Evolutionary conservation across 2,329 filamentous ascomycete genomes (phyloP), one percentile per base, ranked within the genome.

Genomic region (Fusarium coicis): DNA sequence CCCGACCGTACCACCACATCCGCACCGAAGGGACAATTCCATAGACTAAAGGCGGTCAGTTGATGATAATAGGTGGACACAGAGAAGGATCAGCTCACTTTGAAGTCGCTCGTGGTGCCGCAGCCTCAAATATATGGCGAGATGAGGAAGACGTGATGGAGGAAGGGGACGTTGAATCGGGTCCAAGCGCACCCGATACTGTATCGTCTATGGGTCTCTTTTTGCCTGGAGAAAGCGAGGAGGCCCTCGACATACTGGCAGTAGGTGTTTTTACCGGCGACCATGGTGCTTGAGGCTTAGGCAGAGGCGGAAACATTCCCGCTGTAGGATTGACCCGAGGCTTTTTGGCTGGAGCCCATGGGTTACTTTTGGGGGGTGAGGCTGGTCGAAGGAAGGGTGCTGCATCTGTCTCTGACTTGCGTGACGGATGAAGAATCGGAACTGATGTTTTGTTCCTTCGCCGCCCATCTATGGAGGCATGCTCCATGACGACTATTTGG

Each of bases 331-430:
- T 62, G 12, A 53, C 28, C 42, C 54, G 26, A 21, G 23, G 12
- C 47, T 53, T 70, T 37, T 26, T 60, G 30, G 56, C n/a, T 39
- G 63, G 61, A 39, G 63, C 57, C 81, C 81, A 82, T 34, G 81
- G 81, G 62, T 81, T 82, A 10, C 69, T 70, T 50, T 76, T 80
- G 10, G 81, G 81, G 11, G 80, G 80, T 7, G 80, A 81, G 9
- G 81, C 80, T 39, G 80, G 80, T 32, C 74, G 77, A 21, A 82
- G 68, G 18, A 66, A 72, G 39, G 73, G 42, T 23, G 43, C 49
- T 23, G 49, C 42, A 61, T 71, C 63, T 42, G 50, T 49, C 15
- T 71, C 63, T 42, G 49, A 43, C n/a, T 74, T 78, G 49, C 64
- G 62, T 26, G 40, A 32, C 5, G 47, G 47, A 36, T 60, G 69